Conservation (phyloP, 169 alveolate genomes). For the Babesia sp. region DNA sequence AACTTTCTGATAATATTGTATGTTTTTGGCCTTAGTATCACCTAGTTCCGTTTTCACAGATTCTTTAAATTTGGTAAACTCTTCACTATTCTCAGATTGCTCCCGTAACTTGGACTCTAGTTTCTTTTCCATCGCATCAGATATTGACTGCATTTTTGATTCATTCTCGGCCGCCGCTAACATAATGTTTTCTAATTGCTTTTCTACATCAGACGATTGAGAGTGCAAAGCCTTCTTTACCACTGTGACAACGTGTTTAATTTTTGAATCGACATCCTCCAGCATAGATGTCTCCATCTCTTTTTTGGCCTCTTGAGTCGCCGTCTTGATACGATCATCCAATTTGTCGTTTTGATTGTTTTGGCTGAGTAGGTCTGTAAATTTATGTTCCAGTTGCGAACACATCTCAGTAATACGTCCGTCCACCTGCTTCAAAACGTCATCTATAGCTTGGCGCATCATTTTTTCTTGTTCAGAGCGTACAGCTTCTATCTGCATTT, state of each 20-base stretch:
- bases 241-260: background rate
- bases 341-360: background rate
- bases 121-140: conserved; percentile 3
- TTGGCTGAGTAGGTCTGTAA: background rate
- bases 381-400: background rate
- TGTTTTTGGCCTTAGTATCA: background rate
- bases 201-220: background rate
- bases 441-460: background rate
- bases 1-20: background rate
- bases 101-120: conserved; percentile 7
- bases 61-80: background rate
- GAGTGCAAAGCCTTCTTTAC: background rate
- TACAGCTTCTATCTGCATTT: background rate
- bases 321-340: conserved; percentile 5
- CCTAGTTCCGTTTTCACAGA: background rate
- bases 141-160: background rate
- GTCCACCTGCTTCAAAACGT: background rate
- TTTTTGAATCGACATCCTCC: conserved; percentile 30
- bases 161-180: background rate
- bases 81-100: background rate
- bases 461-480: conserved; percentile 14
- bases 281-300: conserved; percentile 7
- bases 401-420: background rate
- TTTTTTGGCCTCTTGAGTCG: conserved; percentile 3
- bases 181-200: background rate